These are phyloP conservation scores for Prunus salicina DNA, from an alignment of 306 rosid genomes.

Conservation along the genomic window DNA sequence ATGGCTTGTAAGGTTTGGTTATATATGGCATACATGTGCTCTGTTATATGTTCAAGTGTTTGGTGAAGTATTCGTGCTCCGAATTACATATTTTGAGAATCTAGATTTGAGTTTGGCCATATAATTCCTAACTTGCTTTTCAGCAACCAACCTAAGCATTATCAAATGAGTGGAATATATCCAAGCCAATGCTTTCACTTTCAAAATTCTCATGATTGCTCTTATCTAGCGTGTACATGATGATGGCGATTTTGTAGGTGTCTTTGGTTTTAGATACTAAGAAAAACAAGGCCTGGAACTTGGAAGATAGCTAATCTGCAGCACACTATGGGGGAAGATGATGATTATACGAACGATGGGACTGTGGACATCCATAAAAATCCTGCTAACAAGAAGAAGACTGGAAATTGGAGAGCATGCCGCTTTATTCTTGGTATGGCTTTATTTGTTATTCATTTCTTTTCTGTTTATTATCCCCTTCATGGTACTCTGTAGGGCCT, in stretches of 20 bases:
- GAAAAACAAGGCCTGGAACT: background rate
- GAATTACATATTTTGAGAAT: background rate
- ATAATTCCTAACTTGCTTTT: background rate
- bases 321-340: conserved; percentile 44
- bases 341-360: conserved; percentile 65
- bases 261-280: background rate
- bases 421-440: conserved; percentile 72
- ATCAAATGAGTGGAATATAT: background rate
- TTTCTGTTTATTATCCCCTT: background rate
- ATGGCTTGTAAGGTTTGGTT: background rate
- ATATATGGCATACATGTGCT: background rate
- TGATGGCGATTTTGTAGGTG: conserved; percentile 9
- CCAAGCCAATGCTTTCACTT: background rate
- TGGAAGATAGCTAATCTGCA: background rate
- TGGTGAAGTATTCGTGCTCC: background rate
- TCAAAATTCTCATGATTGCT: background rate
- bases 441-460: background rate
- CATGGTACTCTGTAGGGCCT: background rate
- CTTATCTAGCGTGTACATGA: background rate
- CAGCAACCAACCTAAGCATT: background rate
- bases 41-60: background rate
- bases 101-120: background rate
- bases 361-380: conserved; percentile 47
- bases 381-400: conserved; percentile 66
- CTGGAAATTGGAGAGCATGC: conserved; percentile 85